phyloP scores from a whole-genome alignment of 176 grass and related monocot species.

The Raddia guianensis region DNA sequence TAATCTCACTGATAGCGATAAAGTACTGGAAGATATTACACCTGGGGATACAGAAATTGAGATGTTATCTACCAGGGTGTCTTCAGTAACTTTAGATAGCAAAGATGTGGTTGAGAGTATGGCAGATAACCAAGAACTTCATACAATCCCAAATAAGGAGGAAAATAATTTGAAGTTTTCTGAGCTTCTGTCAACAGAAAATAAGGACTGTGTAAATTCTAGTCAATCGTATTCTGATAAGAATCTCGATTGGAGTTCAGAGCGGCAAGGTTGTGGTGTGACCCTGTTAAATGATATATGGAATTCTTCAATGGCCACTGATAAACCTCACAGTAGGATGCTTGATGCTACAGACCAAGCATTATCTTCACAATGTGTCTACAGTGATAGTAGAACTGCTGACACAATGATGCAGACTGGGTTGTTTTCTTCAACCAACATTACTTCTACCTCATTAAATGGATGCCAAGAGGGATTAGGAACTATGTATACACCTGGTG shows the following conservation, averaged over 20 bases:
- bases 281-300: slow-evolving; percentile 6
- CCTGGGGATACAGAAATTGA: slow-evolving; percentile 33
- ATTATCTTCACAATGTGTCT: slow-evolving; percentile 37
- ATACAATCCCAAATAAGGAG: slow-evolving; percentile 20
- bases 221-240: slow-evolving; percentile 38
- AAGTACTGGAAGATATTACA: slow-evolving; percentile 36
- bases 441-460: slow-evolving; percentile 40
- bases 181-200: slow-evolving; percentile 29
- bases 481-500: slow-evolving; percentile 41
- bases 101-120: slow-evolving; percentile 30
- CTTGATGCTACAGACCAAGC: slow-evolving; percentile 29
- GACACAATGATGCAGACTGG: slow-evolving; percentile 36
- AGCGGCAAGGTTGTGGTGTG: slow-evolving; percentile 25
- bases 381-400: slow-evolving; percentile 32
- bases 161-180: slow-evolving; percentile 23
- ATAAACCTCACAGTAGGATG: slow-evolving; percentile 30
- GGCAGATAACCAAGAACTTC: slow-evolving; percentile 18
- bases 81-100: slow-evolving; percentile 60
- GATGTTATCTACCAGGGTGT: slow-evolving; percentile 49
- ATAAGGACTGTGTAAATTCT: slow-evolving; percentile 26
- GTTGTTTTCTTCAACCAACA: slow-evolving; percentile 31
- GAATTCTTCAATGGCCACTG: slow-evolving; percentile 10
- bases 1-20: slow-evolving; percentile 28
- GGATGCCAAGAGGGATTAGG: slow-evolving; percentile 41
- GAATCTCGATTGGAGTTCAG: slow-evolving; percentile 42